phyloP scores from a whole-genome alignment of 2,329 filamentous ascomycete genomes.

The Stagonosporopsis vannaccii region DNA sequence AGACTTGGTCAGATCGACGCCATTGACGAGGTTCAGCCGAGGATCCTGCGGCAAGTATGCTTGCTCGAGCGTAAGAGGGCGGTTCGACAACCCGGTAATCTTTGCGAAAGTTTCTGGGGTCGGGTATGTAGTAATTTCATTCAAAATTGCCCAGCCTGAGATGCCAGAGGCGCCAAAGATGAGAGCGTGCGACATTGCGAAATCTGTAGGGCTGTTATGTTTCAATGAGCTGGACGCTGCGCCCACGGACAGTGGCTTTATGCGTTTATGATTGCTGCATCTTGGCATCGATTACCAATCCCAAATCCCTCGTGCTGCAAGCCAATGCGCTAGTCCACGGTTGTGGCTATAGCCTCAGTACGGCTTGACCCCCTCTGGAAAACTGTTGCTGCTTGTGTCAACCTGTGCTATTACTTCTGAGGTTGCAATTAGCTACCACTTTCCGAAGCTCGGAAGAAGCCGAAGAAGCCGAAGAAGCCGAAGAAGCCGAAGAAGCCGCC shows the following conservation, averaged over 20 bases:
- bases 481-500: constrained; percentile 1
- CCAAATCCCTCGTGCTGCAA: background rate
- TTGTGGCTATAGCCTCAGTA: too few species aligned
- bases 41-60: background rate
- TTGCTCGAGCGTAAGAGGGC: constrained; percentile 5
- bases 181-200: constrained; percentile 6
- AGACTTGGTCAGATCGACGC: constrained; percentile 1
- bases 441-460: background rate
- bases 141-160: constrained; percentile 5
- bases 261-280: background rate
- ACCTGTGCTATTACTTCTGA: background rate
- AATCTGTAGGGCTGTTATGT: background rate
- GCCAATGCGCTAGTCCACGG: background rate
- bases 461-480: constrained; percentile 7
- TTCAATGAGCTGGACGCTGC: background rate
- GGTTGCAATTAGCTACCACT: background rate
- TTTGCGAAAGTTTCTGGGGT: background rate
- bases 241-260: background rate
- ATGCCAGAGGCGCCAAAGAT: constrained; percentile 12
- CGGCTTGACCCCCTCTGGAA: too few species aligned
- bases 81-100: constrained; percentile 4
- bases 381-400: background rate
- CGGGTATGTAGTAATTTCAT: constrained; percentile 3
- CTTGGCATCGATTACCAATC: background rate
- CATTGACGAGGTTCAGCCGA: constrained; percentile 5